Conservation (phyloP, 495 filamentous ascomycete genomes). For the Lichenothelia convexa region DNA sequence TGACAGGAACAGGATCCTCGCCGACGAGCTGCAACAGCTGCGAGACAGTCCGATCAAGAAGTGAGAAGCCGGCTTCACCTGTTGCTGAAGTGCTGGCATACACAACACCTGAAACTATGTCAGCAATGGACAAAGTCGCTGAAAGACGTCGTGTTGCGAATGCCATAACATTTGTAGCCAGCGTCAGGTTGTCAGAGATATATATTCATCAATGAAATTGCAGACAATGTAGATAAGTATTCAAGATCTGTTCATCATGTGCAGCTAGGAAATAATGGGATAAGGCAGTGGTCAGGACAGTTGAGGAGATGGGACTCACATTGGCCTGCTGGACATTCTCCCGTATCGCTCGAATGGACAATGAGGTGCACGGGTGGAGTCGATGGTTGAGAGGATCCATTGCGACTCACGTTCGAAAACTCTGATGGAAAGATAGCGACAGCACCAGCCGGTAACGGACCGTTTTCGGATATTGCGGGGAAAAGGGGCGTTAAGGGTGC, state of each 20-base stretch:
- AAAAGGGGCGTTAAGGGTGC: slow-evolving; percentile 51
- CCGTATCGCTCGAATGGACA: slow-evolving; percentile 68
- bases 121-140: slow-evolving; percentile 22
- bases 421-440: slow-evolving; percentile 55
- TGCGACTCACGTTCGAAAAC: too few species aligned
- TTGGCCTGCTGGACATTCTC: slow-evolving; percentile 72
- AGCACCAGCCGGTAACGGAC: slow-evolving; percentile 52
- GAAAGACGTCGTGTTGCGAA: too few species aligned
- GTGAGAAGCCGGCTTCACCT: slow-evolving; percentile 19
- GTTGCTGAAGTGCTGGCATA: slow-evolving; percentile 37
- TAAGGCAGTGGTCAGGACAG: slow-evolving; percentile 2
- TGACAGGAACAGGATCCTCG: slow-evolving; percentile 17
- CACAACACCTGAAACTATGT: slow-evolving; percentile 42
- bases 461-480: slow-evolving; percentile 50
- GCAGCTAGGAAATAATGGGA: slow-evolving; percentile 20
- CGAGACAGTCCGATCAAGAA: slow-evolving; percentile 37
- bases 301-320: slow-evolving; percentile 43
- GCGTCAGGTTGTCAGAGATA: slow-evolving; percentile 83
- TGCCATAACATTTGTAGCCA: slow-evolving; percentile 11
- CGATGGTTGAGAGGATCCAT: slow-evolving; percentile 9
- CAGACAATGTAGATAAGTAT: slow-evolving; percentile 99
- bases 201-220: slow-evolving; percentile 61
- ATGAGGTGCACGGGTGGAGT: slow-evolving; percentile 49
- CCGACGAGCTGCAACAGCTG: slow-evolving; percentile 29
- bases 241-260: slow-evolving; percentile 63